A percentile compares a stretch with the other conserved stretches of the same genome.
These are phyloP conservation scores for Colletotrichum truncatum DNA, from an alignment of 2,329 filamentous ascomycete genomes.

Conservation along the genomic window DNA sequence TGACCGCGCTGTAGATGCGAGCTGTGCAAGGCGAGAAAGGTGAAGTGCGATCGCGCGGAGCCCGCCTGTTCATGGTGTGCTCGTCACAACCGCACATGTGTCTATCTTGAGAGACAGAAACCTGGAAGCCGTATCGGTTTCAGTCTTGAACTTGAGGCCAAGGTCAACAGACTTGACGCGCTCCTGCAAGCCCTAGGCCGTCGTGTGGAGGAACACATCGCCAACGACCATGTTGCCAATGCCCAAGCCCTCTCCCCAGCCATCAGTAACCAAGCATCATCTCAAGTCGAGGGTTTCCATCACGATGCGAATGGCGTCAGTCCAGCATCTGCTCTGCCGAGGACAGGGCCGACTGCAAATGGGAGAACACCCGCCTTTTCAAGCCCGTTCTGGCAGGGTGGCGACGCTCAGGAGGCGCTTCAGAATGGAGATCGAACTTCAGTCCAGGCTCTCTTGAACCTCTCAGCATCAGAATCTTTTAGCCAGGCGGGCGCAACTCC, in stretches of 20 bases:
- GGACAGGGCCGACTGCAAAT: slow-evolving; percentile 34
- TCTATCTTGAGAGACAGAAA: slow-evolving; percentile 77
- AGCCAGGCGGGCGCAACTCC: slow-evolving; percentile 10
- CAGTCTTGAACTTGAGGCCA: slow-evolving; percentile 67
- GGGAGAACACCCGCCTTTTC: slow-evolving; percentile 52
- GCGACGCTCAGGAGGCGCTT: slow-evolving; percentile 40
- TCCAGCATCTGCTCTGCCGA: slow-evolving; percentile 30
- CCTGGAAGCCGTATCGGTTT: slow-evolving; percentile 71
- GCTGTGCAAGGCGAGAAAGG: slow-evolving; percentile 55
- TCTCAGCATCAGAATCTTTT: slow-evolving; percentile 28
- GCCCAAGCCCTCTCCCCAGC: slow-evolving; percentile 42
- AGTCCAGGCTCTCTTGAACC: slow-evolving; percentile 32
- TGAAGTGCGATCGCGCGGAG: slow-evolving; percentile 61
- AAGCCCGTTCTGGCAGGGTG: slow-evolving; percentile 39
- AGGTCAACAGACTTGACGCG: slow-evolving; percentile 62
- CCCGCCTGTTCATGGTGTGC: slow-evolving; percentile 77
- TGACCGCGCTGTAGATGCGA: slow-evolving; percentile 45
- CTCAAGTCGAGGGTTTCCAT: slow-evolving; percentile 39
- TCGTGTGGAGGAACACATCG: slow-evolving; percentile 52
- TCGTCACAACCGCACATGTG: slow-evolving; percentile 71
- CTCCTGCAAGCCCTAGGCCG: slow-evolving; percentile 51
- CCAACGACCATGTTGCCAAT: slow-evolving; percentile 40
- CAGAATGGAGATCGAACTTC: slow-evolving; percentile 32
- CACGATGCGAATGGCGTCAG: slow-evolving; percentile 34
- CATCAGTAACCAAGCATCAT: slow-evolving; percentile 44